Evolutionary conservation across 148 eudicot genomes (phyloP), one percentile per base, ranked within the genome.

Genomic region (Diospyros lotus): DNA sequence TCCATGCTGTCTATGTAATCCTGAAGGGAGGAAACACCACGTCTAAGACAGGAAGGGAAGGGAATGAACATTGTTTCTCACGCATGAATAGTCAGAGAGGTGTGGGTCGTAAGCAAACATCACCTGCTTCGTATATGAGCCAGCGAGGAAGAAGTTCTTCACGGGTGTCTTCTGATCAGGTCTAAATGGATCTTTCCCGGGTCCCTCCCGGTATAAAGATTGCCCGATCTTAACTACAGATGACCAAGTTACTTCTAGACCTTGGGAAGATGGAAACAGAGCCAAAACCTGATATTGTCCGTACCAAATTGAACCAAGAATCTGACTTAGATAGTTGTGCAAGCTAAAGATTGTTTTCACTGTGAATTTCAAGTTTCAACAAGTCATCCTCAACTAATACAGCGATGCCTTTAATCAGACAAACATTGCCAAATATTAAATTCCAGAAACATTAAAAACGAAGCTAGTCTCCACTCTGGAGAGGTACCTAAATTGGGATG

Each of bases 1-100:
- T 95, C 98, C 98, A 95, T 95, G 79, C 98, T 95, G 72, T 95
- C 98, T 66, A 95, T 92, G 77, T 95, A 95, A 72, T 95, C 98
- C 98, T 95, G 87, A 56, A 70, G 17, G 40, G 63, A 61, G 68
- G 14, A 73, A 45, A 28, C 28, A 28, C 3, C 10, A 69, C 39
- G 14, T 15, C 5, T 45, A n/a, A 18, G 9, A 17, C 11, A 54
- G 15, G 1, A 48, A 7, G 40, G 8, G 42, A 15, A 1, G 12
- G 48, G 8, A 28, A 54, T 38, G 12, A 5, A 41, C 38, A 39
- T 4, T 4, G 38, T n/a, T 9, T 5, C 14, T 41, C 43, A 43
- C 10, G 10, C 6, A 28, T 15, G 12, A 53, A 45, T n/a, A 28
- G 39, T 28, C 28, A n/a, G 52, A 42, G 39, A 64, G 61, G 46